Evolutionary conservation across 345 rosid genomes (phyloP), one percentile per base, ranked within the genome.

Genomic region (Salix dunnii): DNA sequence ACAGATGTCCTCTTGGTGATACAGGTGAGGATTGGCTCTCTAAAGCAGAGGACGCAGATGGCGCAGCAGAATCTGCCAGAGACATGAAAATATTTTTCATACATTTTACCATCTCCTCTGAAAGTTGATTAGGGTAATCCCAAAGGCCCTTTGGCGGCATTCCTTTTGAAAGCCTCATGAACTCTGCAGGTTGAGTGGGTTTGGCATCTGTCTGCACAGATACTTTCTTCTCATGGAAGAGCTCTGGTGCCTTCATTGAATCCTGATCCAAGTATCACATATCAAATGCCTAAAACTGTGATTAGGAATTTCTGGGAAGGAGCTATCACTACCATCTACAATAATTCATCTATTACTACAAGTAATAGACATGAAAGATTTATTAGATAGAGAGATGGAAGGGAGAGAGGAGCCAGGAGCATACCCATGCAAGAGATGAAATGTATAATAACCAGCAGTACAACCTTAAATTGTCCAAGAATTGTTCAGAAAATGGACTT

Each of bases 1-100:
- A 74, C 33, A 79, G 68, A 70, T 74, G 70, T 64, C 82, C 82
- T 28, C 49, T 68, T 14, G 78, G 78, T 48, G 78, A 79, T 30
- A 74, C 74, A 7, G 78, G 78, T 55, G 91, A 92, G 85, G 82
- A 84, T 20, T 89, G 90, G 86, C 88, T 87, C 76, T 87, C 89
- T 42, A 74, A 27, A 28, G 71, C 35, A 68, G 74, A 79, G 58
- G 77, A 74, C 51, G 30, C 74, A 23, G 77, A 74, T 61, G 74
- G 77, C 21, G 69, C 16, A 61, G 78, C 46, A 74, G 74, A 31
- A 69, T 79, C 78, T 31, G 78, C 68, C 60, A 79, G 65, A n/a
- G 78, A 74, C 25, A 74, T 31, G 74, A 74, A 79, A 61, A 79
- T 79, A 46, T 79, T 79, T 51, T 68, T 74, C 82, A 79, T 79